These are phyloP conservation scores for Graphilbum sp. DNA, from an alignment of 2,329 filamentous ascomycete genomes.

Conservation along the genomic window DNA sequence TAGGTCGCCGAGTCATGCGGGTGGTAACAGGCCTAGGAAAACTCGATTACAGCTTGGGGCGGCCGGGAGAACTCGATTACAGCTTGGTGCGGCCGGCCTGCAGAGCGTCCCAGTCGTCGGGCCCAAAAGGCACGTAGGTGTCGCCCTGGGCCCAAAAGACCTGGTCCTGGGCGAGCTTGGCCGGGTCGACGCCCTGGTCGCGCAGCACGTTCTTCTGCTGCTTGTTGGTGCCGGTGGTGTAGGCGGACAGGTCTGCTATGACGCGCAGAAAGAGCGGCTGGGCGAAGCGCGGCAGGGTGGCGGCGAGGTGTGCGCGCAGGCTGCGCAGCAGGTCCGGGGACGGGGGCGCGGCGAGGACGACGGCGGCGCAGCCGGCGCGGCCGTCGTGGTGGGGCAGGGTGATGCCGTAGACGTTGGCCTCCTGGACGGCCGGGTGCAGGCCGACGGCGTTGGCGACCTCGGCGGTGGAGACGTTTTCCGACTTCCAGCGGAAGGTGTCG, in stretches of 20 bases:
- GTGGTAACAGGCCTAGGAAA: too few species aligned
- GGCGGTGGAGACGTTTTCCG: conserved; percentile 66
- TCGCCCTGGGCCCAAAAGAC: conserved; percentile 50
- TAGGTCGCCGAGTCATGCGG: too few species aligned
- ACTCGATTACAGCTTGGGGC: not conserved
- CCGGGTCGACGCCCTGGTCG: conserved; percentile 57
- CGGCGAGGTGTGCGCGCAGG: conserved; percentile 41
- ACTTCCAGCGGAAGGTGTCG: conserved; percentile 68
- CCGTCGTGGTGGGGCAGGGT: conserved; percentile 67
- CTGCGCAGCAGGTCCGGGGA: conserved; percentile 30
- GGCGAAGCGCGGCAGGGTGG: conserved; percentile 54
- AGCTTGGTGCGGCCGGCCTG: conserved; percentile 54
- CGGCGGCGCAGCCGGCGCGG: conserved; percentile 54
- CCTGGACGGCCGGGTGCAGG: conserved; percentile 45
- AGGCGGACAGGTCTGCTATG: conserved; percentile 36
- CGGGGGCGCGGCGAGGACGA: conserved; percentile 24
- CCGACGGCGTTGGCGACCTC: conserved; percentile 69
- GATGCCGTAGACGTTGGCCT: conserved; percentile 81
- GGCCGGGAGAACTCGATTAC: too few species aligned
- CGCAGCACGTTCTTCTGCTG: conserved; percentile 65
- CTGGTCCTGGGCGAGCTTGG: conserved; percentile 28
- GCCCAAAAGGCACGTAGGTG: conserved; percentile 50
- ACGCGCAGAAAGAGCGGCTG: conserved; percentile 63
- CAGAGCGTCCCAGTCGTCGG: conserved; percentile 52
- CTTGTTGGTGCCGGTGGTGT: conserved; percentile 73